Evolutionary conservation across 2,329 filamentous ascomycete genomes (phyloP).

Genomic region (Colletotrichum endophyticum): DNA sequence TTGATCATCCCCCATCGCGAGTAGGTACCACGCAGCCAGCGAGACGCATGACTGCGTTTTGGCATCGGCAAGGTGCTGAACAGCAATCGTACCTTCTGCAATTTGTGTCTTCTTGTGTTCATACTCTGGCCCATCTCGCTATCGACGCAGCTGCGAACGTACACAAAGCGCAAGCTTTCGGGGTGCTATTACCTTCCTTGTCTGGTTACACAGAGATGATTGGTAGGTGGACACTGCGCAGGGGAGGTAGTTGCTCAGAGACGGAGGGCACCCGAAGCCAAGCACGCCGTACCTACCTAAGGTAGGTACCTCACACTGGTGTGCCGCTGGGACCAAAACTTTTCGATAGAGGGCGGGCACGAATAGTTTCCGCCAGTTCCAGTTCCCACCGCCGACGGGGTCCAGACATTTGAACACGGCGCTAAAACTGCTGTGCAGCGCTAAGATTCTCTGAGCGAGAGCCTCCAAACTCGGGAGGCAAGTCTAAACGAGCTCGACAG

Average conservation of each 20-base stretch:
- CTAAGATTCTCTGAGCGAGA: not conserved
- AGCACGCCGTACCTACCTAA: not conserved
- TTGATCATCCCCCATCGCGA: not conserved
- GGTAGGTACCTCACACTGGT: no score
- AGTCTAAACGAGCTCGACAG: not conserved
- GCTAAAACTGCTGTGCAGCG: not conserved
- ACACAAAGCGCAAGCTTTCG: no score
- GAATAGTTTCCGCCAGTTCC: not conserved
- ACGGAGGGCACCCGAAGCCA: not conserved
- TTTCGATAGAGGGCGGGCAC: not conserved
- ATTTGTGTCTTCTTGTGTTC: not conserved
- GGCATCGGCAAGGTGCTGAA: not conserved
- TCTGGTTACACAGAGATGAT: not conserved
- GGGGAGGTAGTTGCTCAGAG: not conserved
- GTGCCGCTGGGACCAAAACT: not conserved
- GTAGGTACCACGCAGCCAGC: not conserved
- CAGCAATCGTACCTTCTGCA: not conserved
- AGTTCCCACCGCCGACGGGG: not conserved
- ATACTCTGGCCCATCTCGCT: not conserved
- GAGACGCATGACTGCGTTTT: not conserved
- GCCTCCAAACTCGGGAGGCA: not conserved
- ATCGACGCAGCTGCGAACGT: not conserved
- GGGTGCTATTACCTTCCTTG: not conserved
- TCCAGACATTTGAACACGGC: not conserved
- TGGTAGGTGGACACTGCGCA: not conserved